These are phyloP conservation scores for Talaromyces trachyspermus DNA, from an alignment of 495 filamentous ascomycete species.

Conservation along the genomic window DNA sequence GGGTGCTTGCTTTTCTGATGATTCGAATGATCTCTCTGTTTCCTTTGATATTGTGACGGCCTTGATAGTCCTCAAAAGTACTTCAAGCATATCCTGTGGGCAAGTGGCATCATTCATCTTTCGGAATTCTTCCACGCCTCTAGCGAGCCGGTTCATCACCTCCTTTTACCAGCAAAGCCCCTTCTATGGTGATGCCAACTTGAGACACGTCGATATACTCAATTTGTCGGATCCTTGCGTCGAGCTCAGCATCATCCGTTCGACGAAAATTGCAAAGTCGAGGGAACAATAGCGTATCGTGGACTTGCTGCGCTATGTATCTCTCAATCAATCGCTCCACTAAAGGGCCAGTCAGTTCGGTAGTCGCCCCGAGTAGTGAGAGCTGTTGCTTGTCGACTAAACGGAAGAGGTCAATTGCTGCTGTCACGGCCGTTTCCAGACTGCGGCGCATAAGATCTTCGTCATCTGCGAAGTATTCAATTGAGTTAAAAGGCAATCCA, in stretches of 20 bases:
- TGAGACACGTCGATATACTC: slow-evolving; percentile 90
- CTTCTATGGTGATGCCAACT: slow-evolving; percentile 77
- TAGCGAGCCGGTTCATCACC: slow-evolving; percentile 59
- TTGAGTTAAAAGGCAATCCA: slow-evolving; percentile 40
- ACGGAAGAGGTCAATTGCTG: slow-evolving; percentile 92
- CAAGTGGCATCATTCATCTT: slow-evolving; percentile 77
- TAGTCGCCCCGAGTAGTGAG: slow-evolving; percentile 83
- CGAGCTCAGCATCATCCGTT: slow-evolving; percentile 82
- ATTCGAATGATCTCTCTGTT: slow-evolving; percentile 17
- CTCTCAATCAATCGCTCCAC: slow-evolving; percentile 93
- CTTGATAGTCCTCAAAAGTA: slow-evolving; percentile 81
- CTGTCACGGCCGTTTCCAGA: slow-evolving; percentile 84
- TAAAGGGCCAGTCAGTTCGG: slow-evolving; percentile 83
- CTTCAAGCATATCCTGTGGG: slow-evolving; percentile 91
- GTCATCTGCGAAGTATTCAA: slow-evolving; percentile 65
- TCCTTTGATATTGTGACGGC: slow-evolving; percentile 54
- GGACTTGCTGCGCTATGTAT: slow-evolving; percentile 89
- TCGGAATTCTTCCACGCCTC: slow-evolving; percentile 82
- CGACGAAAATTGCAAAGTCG: slow-evolving; percentile 69
- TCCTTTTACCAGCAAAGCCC: slow-evolving; percentile 64
- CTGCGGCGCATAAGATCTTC: slow-evolving; percentile 79
- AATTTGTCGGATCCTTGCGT: slow-evolving; percentile 86
- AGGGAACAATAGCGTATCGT: slow-evolving; percentile 78
- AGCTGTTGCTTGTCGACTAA: slow-evolving; percentile 92
- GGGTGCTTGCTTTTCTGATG: slow-evolving; percentile 50